Conservation (phyloP, 2,329 filamentous ascomycete species). For the Elsinoe arachidis region DNA sequence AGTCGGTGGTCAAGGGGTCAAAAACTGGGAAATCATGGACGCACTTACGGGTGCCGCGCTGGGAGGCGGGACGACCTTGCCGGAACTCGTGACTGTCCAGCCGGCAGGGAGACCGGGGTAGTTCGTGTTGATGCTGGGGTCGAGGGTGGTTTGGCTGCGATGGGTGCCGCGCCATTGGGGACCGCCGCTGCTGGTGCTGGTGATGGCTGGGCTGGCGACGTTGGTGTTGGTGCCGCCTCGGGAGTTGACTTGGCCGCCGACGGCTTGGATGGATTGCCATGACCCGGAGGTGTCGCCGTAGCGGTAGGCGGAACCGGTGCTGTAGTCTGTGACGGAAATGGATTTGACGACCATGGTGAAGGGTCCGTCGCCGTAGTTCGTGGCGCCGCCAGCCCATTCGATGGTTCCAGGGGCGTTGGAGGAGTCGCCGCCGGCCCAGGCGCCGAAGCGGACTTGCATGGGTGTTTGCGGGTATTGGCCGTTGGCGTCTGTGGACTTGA, state of each 20-base stretch:
- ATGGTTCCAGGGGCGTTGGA: conserved; percentile 74
- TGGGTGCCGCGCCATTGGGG: conserved; percentile 59
- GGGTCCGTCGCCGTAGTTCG: conserved; percentile 73
- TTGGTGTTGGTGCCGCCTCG: conserved; percentile 47
- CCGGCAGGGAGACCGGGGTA: conserved; percentile 61
- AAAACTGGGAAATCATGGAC: conserved; percentile 24
- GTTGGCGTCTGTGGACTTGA: conserved; percentile 61
- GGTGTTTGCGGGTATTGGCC: conserved; percentile 87
- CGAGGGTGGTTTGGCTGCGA: conserved; percentile 32
- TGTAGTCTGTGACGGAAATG: conserved; percentile 78
- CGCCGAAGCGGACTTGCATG: conserved; percentile 86
- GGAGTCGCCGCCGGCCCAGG: conserved; percentile 86
- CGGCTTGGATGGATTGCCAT: conserved; percentile 73
- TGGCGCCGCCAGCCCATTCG: conserved; percentile 77
- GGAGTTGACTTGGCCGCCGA: conserved; percentile 61
- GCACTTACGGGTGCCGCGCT: conserved; percentile 60
- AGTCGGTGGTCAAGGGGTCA: conserved; percentile 22
- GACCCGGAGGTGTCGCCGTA: conserved; percentile 71
- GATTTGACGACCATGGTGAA: conserved; percentile 78
- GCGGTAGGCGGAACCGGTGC: conserved; percentile 73
- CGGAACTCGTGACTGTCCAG: conserved; percentile 66
- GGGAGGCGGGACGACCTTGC: conserved; percentile 66
- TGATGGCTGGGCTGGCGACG: conserved; percentile 51
- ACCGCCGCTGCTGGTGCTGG: conserved; percentile 52
- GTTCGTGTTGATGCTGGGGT: conserved; percentile 32